phyloP scores from a whole-genome alignment of 306 rosid genomes.

The Rosa persica region DNA sequence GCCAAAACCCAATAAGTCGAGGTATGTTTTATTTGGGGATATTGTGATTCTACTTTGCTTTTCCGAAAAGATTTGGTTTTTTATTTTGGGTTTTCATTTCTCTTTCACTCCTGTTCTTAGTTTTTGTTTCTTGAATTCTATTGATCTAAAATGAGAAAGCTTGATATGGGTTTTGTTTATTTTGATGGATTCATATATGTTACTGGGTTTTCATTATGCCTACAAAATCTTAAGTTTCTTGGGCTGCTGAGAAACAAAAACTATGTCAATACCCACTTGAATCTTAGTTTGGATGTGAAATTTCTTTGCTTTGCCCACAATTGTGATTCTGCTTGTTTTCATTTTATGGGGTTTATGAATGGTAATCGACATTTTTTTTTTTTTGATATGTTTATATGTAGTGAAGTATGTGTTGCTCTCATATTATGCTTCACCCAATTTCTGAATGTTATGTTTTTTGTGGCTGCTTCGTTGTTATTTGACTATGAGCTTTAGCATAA shows the following conservation, averaged over 20 bases:
- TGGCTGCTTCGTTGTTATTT: neutral
- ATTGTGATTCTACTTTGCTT: neutral
- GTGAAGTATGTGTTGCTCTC: neutral
- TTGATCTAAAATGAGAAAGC: neutral
- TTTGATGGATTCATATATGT: neutral
- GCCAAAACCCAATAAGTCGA: neutral
- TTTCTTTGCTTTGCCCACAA: neutral
- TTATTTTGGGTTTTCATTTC: neutral
- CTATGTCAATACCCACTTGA: neutral
- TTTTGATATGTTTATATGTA: neutral
- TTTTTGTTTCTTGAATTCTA: neutral
- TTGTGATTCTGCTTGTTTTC: neutral
- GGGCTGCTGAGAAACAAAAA: neutral
- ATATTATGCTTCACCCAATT: neutral
- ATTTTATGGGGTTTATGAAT: neutral
- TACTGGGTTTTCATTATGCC: neutral
- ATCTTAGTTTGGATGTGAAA: too few relatives aligned
- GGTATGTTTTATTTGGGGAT: neutral
- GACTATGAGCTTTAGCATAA: neutral
- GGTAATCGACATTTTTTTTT: neutral
- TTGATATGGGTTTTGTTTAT: neutral
- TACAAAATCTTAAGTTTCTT: too few relatives aligned
- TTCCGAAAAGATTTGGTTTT: neutral
- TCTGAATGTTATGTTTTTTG: neutral
- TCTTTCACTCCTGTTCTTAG: too few relatives aligned